Percentiles rank a stretch among this genome's conserved stretches.
phyloP scores from a whole-genome alignment of 371 early-diverging fungal genomes.

The Mucor lusitanicus region DNA sequence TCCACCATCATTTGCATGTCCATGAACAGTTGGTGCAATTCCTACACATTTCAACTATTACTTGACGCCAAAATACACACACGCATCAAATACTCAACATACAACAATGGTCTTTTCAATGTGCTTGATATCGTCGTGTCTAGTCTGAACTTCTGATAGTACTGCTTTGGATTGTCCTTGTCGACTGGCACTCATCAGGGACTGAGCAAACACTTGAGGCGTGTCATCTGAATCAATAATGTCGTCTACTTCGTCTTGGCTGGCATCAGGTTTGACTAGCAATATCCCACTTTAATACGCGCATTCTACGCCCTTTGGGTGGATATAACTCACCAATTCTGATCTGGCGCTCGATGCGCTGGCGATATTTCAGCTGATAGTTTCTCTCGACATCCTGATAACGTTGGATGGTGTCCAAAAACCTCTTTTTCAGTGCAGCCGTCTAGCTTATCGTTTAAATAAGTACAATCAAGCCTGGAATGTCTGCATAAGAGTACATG shows the following conservation, averaged over 20 bases:
- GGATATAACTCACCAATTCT: slow-evolving; percentile 65
- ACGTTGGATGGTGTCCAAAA: slow-evolving; percentile 77
- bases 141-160: slow-evolving; percentile 76
- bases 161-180: slow-evolving; percentile 74
- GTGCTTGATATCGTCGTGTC: slow-evolving; percentile 80
- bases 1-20: slow-evolving; percentile 85
- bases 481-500: neutral
- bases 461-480: neutral
- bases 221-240: slow-evolving; percentile 69
- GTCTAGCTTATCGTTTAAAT: neutral
- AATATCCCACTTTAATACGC: neutral
- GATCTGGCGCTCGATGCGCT: slow-evolving; percentile 77
- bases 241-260: slow-evolving; percentile 74
- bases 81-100: slow-evolving; percentile 27
- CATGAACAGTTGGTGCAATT: slow-evolving; percentile 81
- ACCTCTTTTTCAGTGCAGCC: slow-evolving; percentile 54
- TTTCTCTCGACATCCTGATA: slow-evolving; percentile 77
- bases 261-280: slow-evolving; percentile 78
- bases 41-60: slow-evolving; percentile 39
- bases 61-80: neutral
- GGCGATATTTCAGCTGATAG: slow-evolving; percentile 76
- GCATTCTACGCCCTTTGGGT: too few species aligned
- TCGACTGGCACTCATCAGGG: slow-evolving; percentile 63
- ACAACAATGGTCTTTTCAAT: slow-evolving; percentile 76
- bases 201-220: slow-evolving; percentile 79